Evolutionary conservation across 2,329 filamentous ascomycete genomes (phyloP), one percentile per base, ranked within the genome.

Genomic region (Fusarium albidum): DNA sequence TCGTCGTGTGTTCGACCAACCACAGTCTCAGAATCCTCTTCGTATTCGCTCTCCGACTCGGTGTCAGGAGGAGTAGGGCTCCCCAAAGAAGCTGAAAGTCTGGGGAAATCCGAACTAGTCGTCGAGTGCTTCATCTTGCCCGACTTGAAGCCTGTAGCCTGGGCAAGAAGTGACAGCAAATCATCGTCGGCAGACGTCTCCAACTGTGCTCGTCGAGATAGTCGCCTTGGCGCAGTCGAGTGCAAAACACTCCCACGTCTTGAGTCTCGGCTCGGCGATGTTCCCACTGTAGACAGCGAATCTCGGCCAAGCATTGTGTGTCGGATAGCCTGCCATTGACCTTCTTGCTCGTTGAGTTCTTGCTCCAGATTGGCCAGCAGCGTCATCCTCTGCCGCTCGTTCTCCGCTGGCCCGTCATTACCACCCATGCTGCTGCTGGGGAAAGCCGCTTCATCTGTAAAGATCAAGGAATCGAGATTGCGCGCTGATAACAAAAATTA

Each of bases 331-430:
- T 82, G 79, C 86, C 85, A 88, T 59, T 82, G 79, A 47, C 76
- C 77, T 65, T 86, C 83, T 65, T 88, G 82, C 58, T 78, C 69
- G 1, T 80, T 82, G 78, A 88, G 84, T 68, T 89, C 86, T 55
- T 74, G 75, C 65, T 89, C 86, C 2, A 89, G 72, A 53, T 84
- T 80, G 27, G 83, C 79, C 2, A 89, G 72, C 4, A 87, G 74
- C 28, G 75, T 77, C 51, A 82, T 70, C 25, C 78, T 74, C 48
- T 75, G 71, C 25, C 77, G 56, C 71, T 77, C 46, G 73, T 73
- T 8, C 66, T 67, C 29, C 37, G 52, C 21, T 41, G 55, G 1
- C 69, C 69, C 12, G 72, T 72, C 27, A 65, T 72, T 28, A 65
- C 69, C 71, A 5, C 55, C 51, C 34, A 46, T 34, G 14, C 27